Base-by-base conservation (phyloP, 2,329 filamentous ascomycete genomes). In the Periconia macrospinosa region DNA sequence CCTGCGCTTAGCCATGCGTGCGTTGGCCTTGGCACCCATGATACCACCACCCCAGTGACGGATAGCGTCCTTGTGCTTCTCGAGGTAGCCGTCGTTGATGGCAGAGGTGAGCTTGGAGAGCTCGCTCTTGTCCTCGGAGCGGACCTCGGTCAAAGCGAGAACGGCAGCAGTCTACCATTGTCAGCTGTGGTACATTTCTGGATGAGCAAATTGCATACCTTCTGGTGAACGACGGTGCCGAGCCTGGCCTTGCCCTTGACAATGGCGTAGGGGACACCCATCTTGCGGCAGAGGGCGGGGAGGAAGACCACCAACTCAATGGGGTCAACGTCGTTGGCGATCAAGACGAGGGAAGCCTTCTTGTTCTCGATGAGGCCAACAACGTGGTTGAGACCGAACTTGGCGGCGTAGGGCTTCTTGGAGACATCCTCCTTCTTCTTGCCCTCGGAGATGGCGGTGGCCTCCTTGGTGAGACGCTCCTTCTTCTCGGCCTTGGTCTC, bases 401-500 rank as follows among this genome's bases (percentile, higher is more conserved):
- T 99, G 86, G 94, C 92, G 67, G 89, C 83, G 83, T 97, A 99
- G 75, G 94, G 94, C 90, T 99, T 99, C 91, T 97, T 97, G 89
- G 86, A 91, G 78, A 96, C 93, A 74, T 72, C 69, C 86, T 99
- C 95, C 90, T 97, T 97, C 90, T 97, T 99, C 90, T 97, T 97
- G 80, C 95, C 94, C 81, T 97, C 92, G 78, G 92, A 88, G 78
- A 99, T 87, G 74, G 94, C 95, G 72, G 92, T 96, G 65, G 95
- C 94, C 87, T 99, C 94, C 86, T 96, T 92, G 79, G 90, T 87
- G 66, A 99, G 86, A 82, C 94, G 92, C 85, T 99, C 95, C 88
- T 97, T 99, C 91, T 99, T 99, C 89, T 97, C 93, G 72, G 85
- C 83, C 88, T 97, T 97, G 80, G 91, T 95, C 87, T 99, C 94